Base-by-base conservation (phyloP, 345 rosid genomes). In the Zanthoxylum bungeanum region DNA sequence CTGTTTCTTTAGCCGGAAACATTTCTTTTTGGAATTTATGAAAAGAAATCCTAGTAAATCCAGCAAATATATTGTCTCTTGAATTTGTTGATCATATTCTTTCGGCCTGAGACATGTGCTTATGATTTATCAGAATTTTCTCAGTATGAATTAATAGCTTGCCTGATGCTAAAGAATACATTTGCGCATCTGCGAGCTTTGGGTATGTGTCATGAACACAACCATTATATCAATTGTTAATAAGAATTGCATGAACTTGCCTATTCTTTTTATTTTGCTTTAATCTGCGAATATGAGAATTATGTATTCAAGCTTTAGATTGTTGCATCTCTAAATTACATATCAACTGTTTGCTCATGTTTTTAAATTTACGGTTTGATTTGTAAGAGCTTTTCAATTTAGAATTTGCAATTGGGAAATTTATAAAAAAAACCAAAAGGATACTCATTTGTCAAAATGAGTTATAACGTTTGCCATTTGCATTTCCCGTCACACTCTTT, bases 301-400 rank as follows among this genome's bases (percentile, higher is more conserved):
- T 57, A 30, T 57, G 52, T 21, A 42, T 7, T n/a, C 34, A 25
- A 28, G 22, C 39, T 44, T 10, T 22, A 16, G 52, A 22, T 61
- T 22, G 66, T 61, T 22, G 66, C 24, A 61, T 61, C 24, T 61
- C 49, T 61, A n/a, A n/a, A n/a, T n/a, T n/a, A n/a, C 22, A 7
- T 51, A 7, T 51, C 56, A 51, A 21, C 56, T 53, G 11, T 53
- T 53, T 7, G 31, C 58, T 10, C 58, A 10, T 25, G 6, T 24
- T 44, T 44, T 19, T 14, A 44, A 44, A 44, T 0, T 52, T 24
- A 52, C 3, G 31, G 4, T 52, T 52, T 44, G 49, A 44, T 44
- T 52, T 24, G 31, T 52, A 25, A 42, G 30, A 24, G 16, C 30
- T 52, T 52, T 2, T 1, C 0, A 9, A 24, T 24, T 28, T 2